Evolutionary conservation across 495 filamentous ascomycete genomes (phyloP).

Genomic region (Aspergillus coremiiformis): DNA sequence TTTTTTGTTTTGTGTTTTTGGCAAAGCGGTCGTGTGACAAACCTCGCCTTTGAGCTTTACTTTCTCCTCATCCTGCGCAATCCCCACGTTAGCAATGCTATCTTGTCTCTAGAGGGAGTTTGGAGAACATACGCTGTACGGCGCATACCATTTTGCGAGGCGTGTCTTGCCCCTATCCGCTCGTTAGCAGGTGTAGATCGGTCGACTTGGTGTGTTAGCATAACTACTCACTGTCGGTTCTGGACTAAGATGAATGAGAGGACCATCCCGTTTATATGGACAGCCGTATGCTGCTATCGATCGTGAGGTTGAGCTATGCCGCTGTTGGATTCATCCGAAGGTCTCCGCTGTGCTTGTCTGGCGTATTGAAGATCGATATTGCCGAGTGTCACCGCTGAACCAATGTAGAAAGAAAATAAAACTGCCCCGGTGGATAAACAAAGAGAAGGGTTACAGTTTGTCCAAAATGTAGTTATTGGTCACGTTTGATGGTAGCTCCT

Average conservation of each 20-base stretch:
- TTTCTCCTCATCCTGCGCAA: constrained; percentile 76
- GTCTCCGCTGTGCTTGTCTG: constrained; percentile 18
- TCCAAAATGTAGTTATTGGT: background rate
- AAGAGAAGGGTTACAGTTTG: background rate
- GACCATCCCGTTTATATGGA: constrained; percentile 49
- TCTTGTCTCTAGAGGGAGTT: background rate
- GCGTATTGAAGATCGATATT: constrained; percentile 20
- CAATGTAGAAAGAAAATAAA: background rate
- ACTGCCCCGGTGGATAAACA: no score
- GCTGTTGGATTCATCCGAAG: constrained; percentile 2
- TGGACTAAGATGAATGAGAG: constrained; percentile 95
- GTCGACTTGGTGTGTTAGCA: background rate
- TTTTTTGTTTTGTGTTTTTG: no score
- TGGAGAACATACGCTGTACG: constrained; percentile 64
- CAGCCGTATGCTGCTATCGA: constrained; percentile 4
- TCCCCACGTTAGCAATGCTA: background rate
- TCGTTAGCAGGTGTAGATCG: constrained; percentile 10
- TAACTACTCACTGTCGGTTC: constrained; percentile 73
- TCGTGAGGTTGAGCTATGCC: constrained; percentile 6
- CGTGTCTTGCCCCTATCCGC: constrained; percentile 85
- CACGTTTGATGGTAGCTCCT: background rate
- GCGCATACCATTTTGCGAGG: constrained; percentile 97
- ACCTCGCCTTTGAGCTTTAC: constrained; percentile 90
- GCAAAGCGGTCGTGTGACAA: constrained; percentile 13
- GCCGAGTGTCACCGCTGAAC: constrained; percentile 25